A percentile compares a stretch with the other conserved stretches of the same genome.
These are phyloP conservation scores for Trypanosoma scelopori DNA, from an alignment of 208 protist genomes.

Conservation along the genomic window DNA sequence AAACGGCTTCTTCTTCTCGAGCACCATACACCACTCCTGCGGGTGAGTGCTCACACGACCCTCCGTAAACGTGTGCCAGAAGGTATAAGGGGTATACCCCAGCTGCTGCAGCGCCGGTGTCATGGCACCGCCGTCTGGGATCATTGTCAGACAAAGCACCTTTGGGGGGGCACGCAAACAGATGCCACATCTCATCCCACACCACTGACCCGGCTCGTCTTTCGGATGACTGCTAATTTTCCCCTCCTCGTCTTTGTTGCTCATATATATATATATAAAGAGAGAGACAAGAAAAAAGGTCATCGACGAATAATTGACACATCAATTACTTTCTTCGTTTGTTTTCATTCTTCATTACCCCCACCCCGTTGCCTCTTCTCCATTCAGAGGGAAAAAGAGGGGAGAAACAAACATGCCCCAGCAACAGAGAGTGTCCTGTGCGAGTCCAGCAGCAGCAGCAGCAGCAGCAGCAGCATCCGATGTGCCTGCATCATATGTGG, in stretches of 20 bases:
- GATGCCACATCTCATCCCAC: not conserved
- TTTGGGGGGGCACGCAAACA: constrained; percentile 31
- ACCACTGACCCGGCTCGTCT: no score
- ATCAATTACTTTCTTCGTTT: no score
- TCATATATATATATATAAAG: not conserved
- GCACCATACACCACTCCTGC: constrained; percentile 74
- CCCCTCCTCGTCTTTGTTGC: constrained; percentile 2
- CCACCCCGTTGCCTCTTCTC: no score
- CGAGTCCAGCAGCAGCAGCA: no score
- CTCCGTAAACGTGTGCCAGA: constrained; percentile 57
- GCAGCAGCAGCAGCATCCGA: no score
- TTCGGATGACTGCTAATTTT: no score
- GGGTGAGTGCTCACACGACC: constrained; percentile 72
- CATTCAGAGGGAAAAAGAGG: no score
- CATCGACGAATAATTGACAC: not conserved
- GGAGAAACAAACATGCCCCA: no score
- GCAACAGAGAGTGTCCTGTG: no score
- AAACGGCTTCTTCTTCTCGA: constrained; percentile 71
- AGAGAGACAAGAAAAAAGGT: constrained; percentile 3
- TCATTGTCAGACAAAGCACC: constrained; percentile 79
- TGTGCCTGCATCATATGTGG: no score
- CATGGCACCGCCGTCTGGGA: constrained; percentile 73
- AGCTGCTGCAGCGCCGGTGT: constrained; percentile 48
- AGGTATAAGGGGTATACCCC: constrained; percentile 80
- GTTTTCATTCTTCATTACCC: no score